Evolutionary conservation across 805 yeast species (phyloP), one percentile per base, ranked within the genome.

Genomic region (Yamadazyma scolyti): DNA sequence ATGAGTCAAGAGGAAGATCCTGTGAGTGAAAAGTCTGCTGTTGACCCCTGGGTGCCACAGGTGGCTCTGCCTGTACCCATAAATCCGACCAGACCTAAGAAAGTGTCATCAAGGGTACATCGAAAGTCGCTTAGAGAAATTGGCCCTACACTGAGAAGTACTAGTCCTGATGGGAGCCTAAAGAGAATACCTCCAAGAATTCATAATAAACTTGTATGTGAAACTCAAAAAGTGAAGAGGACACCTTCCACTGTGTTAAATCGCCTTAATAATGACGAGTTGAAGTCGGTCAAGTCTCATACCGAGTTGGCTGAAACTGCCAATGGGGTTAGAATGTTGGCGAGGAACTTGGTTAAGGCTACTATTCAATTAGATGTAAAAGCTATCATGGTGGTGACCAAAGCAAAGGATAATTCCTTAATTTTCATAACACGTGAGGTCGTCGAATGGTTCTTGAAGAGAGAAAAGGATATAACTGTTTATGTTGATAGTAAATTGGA

Each of bases 361-460:
- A 80, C 83, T 4, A 77, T 87, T 16, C 79, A 78, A 44, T 56
- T 87, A 13, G 79, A 81, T 33, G 78, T 83, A 12, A 71, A 72
- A 26, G 76, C 84, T 11, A 75, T 87, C 12, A 71, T 87, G 77
- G 75, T 87, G 9, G 88, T 88, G 12, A 87, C 96, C n/a, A 87
- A 87, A 54, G 93, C 94, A 1, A 69, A 94, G 33, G 96, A 88
- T 52, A 79, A 82, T 44, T 78, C 87, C 5, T 60, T 88, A 31
- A 77, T 83, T 5, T 79, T 75, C 47, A 61, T 86, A 27, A 84
- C 96, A 0, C 67, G 90, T 35, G 93, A 84, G 47, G 64, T 88
- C 42, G 79, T 86, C 1, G 86, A 77, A 46, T 88, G 93, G 90
- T 55, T 87, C 17, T 52, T 87, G 22, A 42, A 56, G 10, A 43